Evolutionary conservation across 345 rosid genomes (phyloP), one percentile per base, ranked within the genome.

Genomic region (Passiflora organensis): DNA sequence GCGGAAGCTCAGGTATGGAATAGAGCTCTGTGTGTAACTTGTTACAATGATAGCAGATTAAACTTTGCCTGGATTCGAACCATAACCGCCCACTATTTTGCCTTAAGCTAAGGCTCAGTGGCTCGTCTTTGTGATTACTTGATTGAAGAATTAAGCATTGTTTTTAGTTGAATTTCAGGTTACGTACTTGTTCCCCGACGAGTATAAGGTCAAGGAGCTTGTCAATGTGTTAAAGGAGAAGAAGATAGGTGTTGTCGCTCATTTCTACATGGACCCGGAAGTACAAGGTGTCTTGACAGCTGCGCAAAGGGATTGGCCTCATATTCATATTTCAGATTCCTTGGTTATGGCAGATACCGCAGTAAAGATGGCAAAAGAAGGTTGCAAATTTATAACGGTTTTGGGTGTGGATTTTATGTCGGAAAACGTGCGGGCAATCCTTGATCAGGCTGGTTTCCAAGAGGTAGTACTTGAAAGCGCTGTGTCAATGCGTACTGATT

Each of bases 341-440:
- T 78, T 93, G 72, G 84, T 89, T 63, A 93, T 89, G 99, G 99
- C 99, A 15, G 99, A 93, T 72, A 63, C 83, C 22, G 99, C 97
- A 19, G 99, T 93, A 34, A 76, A 82, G 53, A 93, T 93, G 95
- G 97, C 91, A 42, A 64, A 84, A 82, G 86, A 82, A 50, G 99
- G 99, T 69, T 93, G 97, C 63, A 65, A 85, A 72, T 89, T 72
- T 67, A 76, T 93, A 28, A 71, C 99, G 24, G 95, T 93, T 55
- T 75, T 93, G 57, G 99, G 97, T 68, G 97, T 93, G 34, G 99
- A 93, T 83, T 89, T 93, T 61, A 93, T 93, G 99, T 89, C 99
- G 0, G 97, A 93, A 63, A 93, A 93, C 48, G 96, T 89, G 10
- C 89, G 97, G 62, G 97, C 97, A 8, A 86, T 89, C 51, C 82